Evolutionary conservation across 139 green algal species (phyloP).

Genomic region (Coelastrella sp.): DNA sequence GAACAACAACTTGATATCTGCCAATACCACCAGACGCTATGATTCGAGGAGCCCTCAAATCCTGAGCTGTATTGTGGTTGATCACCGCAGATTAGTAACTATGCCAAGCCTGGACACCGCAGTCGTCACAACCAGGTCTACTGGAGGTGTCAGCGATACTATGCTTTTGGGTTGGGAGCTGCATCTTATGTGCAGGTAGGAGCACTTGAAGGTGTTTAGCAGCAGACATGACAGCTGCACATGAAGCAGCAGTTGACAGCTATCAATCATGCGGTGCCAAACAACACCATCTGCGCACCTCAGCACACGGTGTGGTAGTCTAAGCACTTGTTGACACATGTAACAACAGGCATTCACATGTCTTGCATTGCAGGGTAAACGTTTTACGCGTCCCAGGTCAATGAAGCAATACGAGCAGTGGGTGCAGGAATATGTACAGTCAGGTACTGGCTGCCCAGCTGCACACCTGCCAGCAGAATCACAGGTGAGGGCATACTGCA

Average conservation of each 20-base stretch:
- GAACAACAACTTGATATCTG: no score
- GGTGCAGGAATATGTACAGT: conserved; percentile 57
- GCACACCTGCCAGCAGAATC: conserved; percentile 18
- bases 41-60: no score
- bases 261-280: no score
- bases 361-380: conserved; percentile 44
- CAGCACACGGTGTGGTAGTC: no score
- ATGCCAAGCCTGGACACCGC: conserved; percentile 78
- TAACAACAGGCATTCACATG: no score
- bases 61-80: neutral
- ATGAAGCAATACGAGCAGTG: conserved; percentile 83
- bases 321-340: no score
- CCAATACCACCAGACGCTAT: no score
- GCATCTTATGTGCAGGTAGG: conserved; percentile 78
- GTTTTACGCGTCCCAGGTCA: conserved; percentile 79
- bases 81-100: conserved; percentile 89
- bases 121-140: conserved; percentile 95
- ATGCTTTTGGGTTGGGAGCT: conserved; percentile 92
- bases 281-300: no score
- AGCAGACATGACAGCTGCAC: neutral
- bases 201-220: neutral
- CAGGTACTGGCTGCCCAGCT: neutral
- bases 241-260: no score
- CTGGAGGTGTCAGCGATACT: conserved; percentile 82
- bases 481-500: neutral